A percentile compares a stretch with the other conserved stretches of the same genome.
phyloP scores from a whole-genome alignment of 352 stramenopile species.

The Globisporangium polare region DNA sequence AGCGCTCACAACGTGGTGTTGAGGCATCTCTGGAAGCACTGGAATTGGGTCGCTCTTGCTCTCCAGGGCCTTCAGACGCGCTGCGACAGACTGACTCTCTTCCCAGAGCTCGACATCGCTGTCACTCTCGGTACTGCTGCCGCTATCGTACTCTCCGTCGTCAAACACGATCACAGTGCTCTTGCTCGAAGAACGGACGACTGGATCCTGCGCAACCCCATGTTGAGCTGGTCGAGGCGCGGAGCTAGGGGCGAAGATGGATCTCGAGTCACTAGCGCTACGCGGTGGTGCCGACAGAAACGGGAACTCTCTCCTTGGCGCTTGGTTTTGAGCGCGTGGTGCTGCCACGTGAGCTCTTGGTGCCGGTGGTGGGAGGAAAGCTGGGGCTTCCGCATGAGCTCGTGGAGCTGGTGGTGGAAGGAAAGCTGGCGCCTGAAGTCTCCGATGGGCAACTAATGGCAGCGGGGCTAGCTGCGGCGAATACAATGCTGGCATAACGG shows the following conservation, averaged over 20 bases:
- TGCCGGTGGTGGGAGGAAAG: neutral
- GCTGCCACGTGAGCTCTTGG: neutral
- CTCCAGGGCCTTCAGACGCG: conserved; percentile 7
- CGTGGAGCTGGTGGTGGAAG: neutral
- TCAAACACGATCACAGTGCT: conserved; percentile 11
- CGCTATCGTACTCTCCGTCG: conserved; percentile 1
- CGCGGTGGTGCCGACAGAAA: neutral
- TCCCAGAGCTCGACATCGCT: conserved; percentile 3
- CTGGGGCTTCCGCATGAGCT: neutral
- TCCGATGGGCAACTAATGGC: neutral
- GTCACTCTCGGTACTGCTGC: conserved; percentile 14
- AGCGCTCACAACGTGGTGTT: neutral
- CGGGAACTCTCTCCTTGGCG: conserved; percentile 3
- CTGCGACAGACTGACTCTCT: neutral
- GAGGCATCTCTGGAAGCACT: neutral
- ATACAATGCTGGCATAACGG: neutral
- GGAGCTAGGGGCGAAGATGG: conserved; percentile 5
- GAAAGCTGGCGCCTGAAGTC: neutral
- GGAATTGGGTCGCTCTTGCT: neutral
- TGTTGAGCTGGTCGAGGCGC: neutral
- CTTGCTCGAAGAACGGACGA: neutral
- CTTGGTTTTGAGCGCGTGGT: neutral
- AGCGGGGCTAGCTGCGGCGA: neutral
- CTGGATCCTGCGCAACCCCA: neutral
- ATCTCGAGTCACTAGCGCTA: neutral